Conservation (phyloP, 73 alveolate genomes). For the Tetrahymena malaccensis region DNA sequence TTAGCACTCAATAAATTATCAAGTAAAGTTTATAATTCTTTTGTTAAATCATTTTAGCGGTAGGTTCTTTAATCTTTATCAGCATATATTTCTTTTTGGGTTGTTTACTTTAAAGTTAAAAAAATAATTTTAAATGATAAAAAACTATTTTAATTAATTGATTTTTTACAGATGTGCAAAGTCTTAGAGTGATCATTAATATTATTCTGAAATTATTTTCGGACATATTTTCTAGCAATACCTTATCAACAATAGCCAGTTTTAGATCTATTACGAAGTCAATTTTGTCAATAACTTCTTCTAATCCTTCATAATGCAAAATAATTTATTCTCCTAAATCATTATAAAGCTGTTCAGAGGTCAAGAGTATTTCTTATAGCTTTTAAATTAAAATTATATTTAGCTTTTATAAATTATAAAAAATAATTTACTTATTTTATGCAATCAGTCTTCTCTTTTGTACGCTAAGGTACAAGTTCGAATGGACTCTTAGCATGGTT, state of each 20-base stretch:
- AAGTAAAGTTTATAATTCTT: background rate
- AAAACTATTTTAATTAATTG: background rate
- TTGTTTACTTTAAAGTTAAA: background rate
- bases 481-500: background rate
- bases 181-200: background rate
- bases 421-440: background rate
- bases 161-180: background rate
- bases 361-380: background rate
- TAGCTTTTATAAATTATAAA: background rate
- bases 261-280: background rate
- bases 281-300: background rate
- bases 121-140: background rate
- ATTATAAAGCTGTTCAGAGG: background rate
- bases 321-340: background rate
- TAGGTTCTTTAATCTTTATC: background rate
- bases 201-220: background rate
- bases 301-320: background rate
- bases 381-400: background rate
- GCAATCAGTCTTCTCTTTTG: background rate
- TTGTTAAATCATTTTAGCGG: background rate
- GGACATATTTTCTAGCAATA: background rate
- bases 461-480: background rate
- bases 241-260: background rate
- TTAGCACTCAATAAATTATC: background rate
- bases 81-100: background rate